Evolutionary conservation across 352 stramenopile species (phyloP).

Genomic region (Phytophthora megakarya): DNA sequence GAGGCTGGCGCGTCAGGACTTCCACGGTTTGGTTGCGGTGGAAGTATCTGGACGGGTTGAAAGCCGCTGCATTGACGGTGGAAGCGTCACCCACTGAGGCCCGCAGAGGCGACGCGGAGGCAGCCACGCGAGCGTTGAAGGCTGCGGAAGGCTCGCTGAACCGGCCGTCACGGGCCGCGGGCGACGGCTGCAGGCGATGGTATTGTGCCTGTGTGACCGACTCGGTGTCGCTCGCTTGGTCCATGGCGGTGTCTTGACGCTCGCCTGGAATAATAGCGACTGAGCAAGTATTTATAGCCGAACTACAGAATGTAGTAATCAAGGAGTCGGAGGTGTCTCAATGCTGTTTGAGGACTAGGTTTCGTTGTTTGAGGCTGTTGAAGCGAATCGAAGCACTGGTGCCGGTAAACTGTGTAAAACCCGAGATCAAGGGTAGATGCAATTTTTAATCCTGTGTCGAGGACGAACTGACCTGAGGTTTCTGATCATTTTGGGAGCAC

Average conservation of each 20-base stretch:
- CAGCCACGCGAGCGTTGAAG: conserved; percentile 2
- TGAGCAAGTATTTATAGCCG: conserved; percentile 27
- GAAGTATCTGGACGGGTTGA: conserved; percentile 47
- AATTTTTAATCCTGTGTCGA: no score
- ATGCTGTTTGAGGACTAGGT: neutral
- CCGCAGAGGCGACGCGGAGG: conserved; percentile 11
- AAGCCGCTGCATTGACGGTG: conserved; percentile 5
- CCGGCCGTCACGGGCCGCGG: conserved; percentile 8
- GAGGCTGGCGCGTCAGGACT: conserved; percentile 50
- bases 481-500: no score
- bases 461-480: no score
- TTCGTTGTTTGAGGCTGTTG: neutral
- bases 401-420: no score
- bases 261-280: conserved; percentile 23
- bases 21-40: conserved; percentile 80
- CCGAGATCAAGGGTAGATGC: no score
- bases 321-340: conserved; percentile 3
- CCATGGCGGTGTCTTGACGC: conserved; percentile 20
- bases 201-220: conserved; percentile 29
- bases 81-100: conserved; percentile 14
- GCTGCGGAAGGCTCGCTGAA: conserved; percentile 14
- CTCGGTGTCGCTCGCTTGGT: conserved; percentile 20
- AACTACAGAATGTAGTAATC: conserved; percentile 25
- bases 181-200: conserved; percentile 33
- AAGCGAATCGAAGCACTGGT: no score